Evolutionary conservation across 202 grass and related monocot genomes (phyloP).

Genomic region (Musa balbisiana): DNA sequence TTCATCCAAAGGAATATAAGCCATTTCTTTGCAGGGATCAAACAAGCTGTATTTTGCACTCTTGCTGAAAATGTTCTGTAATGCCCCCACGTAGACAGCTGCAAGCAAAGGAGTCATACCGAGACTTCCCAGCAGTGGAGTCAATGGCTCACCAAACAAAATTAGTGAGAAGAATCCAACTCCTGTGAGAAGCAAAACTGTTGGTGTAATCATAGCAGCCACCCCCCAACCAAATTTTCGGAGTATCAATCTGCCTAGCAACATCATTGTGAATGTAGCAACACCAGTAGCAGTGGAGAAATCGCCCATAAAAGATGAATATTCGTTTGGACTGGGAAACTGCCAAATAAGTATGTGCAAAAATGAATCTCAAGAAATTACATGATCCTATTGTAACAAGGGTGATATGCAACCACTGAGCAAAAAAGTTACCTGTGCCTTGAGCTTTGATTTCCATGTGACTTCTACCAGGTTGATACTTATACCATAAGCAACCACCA

Average conservation of each 20-base stretch:
- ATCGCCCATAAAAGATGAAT: conserved; percentile 90
- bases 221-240: conserved; percentile 77
- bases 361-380: neutral
- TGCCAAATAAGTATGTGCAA: conserved; percentile 28
- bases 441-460: conserved; percentile 97
- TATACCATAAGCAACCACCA: conserved; percentile 84
- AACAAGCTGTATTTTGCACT: conserved; percentile 93
- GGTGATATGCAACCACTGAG: conserved; percentile 7
- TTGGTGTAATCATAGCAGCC: conserved; percentile 74
- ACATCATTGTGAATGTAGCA: conserved; percentile 88
- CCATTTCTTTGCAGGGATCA: conserved; percentile 95
- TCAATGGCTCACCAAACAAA: conserved; percentile 63
- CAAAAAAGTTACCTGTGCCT: conserved; percentile 56
- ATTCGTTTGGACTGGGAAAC: conserved; percentile 92
- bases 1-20: conserved; percentile 82
- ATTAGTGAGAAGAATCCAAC: conserved; percentile 76
- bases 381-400: neutral
- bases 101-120: conserved; percentile 71
- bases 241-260: conserved; percentile 55
- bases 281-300: conserved; percentile 76
- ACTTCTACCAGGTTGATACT: conserved; percentile 92
- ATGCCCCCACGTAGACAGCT: conserved; percentile 68
- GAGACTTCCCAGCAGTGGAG: conserved; percentile 50
- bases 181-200: conserved; percentile 64
- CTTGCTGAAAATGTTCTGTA: conserved; percentile 96